Conservation (phyloP, 148 eudicot genomes). For the Chenopodium album region DNA sequence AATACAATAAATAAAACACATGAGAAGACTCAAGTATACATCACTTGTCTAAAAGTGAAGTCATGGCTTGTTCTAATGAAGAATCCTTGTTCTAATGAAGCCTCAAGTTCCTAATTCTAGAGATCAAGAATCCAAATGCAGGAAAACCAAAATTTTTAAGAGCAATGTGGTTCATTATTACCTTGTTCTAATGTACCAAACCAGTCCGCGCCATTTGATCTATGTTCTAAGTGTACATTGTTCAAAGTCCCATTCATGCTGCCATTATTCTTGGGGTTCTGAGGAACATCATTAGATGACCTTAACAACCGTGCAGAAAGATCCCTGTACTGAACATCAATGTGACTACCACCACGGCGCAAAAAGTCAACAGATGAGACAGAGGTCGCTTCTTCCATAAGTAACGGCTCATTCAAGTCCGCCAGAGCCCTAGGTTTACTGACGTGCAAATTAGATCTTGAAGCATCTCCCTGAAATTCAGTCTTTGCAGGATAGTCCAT, state of each 20-base stretch:
- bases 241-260: constrained; percentile 34
- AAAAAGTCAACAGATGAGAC: constrained; percentile 40
- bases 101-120: background rate
- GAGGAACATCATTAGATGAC: constrained; percentile 33
- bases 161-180: constrained; percentile 21
- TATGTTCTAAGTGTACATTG: constrained; percentile 30
- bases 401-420: constrained; percentile 76
- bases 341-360: constrained; percentile 24
- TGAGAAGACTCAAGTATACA: background rate
- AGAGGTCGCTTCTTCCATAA: constrained; percentile 43
- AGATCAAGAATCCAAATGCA: background rate
- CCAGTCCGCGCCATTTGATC: constrained; percentile 45
- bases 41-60: background rate
- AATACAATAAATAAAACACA: background rate
- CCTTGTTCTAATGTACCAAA: constrained; percentile 55
- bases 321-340: constrained; percentile 32
- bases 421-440: constrained; percentile 51
- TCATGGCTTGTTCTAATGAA: background rate
- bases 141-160: background rate
- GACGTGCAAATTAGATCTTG: constrained; percentile 31
- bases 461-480: constrained; percentile 30
- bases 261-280: constrained; percentile 34
- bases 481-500: constrained; percentile 29
- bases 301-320: constrained; percentile 32
- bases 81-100: background rate